Conservation (phyloP, 176 grass and related monocot genomes). For the Aechmea fasciata region DNA sequence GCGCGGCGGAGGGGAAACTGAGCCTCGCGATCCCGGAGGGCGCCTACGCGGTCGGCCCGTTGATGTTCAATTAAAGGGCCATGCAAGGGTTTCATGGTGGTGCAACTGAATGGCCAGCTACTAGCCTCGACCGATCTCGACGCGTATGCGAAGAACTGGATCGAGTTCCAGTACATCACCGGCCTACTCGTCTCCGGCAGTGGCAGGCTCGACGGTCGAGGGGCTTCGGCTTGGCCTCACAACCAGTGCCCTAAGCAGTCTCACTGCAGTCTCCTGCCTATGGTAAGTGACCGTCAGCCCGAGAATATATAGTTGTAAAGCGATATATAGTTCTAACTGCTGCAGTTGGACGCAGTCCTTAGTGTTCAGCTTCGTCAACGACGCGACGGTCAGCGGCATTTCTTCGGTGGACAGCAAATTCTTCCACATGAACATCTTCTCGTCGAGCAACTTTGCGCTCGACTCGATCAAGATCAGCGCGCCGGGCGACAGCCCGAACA, state of each 20-base stretch:
- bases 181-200: conserved; percentile 32
- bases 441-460: conserved; percentile 31
- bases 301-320: background rate
- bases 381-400: conserved; percentile 22
- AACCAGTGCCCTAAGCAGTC: conserved; percentile 42
- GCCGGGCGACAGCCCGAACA: conserved; percentile 56
- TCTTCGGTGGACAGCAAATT: conserved; percentile 50
- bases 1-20: conserved; percentile 17
- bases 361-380: conserved; percentile 44
- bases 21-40: conserved; percentile 41
- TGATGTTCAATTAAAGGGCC: conserved; percentile 38
- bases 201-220: conserved; percentile 54
- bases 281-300: conserved; percentile 13
- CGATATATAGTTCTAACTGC: background rate
- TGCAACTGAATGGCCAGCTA: conserved; percentile 46
- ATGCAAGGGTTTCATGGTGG: conserved; percentile 38
- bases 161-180: conserved; percentile 36
- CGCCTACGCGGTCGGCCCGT: conserved; percentile 23
- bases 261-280: conserved; percentile 47
- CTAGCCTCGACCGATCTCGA: conserved; percentile 44
- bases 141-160: conserved; percentile 40
- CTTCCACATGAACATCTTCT: conserved; percentile 60
- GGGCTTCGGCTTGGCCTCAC: conserved; percentile 33
- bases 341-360: conserved; percentile 21
- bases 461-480: conserved; percentile 43